phyloP scores from a whole-genome alignment of 345 rosid species.

The Euphorbia peplus region DNA sequence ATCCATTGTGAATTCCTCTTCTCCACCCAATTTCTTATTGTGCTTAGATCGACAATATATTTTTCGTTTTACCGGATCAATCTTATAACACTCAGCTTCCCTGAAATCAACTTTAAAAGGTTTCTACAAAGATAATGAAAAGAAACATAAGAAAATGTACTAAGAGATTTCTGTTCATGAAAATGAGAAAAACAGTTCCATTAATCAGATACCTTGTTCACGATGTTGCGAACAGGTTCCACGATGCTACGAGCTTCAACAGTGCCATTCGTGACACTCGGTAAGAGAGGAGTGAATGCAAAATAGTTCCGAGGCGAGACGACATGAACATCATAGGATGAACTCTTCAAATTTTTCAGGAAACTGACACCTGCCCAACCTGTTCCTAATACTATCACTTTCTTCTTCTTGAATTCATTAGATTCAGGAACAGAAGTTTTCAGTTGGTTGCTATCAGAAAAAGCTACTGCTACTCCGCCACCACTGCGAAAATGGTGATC shows the following conservation, averaged over 20 bases:
- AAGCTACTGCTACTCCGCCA: slow-evolving; percentile 22
- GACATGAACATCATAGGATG: slow-evolving; percentile 58
- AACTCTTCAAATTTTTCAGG: slow-evolving; percentile 49
- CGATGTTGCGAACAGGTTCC: slow-evolving; percentile 65
- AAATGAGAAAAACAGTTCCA: neutral
- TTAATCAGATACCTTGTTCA: slow-evolving; percentile 41
- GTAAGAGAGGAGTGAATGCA: slow-evolving; percentile 79
- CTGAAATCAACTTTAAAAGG: slow-evolving; percentile 41
- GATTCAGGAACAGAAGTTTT: slow-evolving; percentile 13
- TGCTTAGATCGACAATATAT: slow-evolving; percentile 47
- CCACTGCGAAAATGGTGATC: slow-evolving; percentile 18
- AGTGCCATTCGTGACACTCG: slow-evolving; percentile 77
- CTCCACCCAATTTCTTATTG: slow-evolving; percentile 33
- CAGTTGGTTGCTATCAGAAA: slow-evolving; percentile 22
- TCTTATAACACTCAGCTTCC: slow-evolving; percentile 73
- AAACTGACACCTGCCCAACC: slow-evolving; percentile 87
- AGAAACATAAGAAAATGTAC: neutral
- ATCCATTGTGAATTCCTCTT: slow-evolving; percentile 60
- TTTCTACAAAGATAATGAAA: slow-evolving; percentile 37
- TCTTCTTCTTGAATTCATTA: slow-evolving; percentile 44
- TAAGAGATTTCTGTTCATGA: neutral
- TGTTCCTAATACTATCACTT: slow-evolving; percentile 74
- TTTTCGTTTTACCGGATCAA: slow-evolving; percentile 54
- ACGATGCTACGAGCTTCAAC: slow-evolving; percentile 89
- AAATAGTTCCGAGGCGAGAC: slow-evolving; percentile 81